Conservation (phyloP, 345 rosid genomes). For the Camelina laxa region DNA sequence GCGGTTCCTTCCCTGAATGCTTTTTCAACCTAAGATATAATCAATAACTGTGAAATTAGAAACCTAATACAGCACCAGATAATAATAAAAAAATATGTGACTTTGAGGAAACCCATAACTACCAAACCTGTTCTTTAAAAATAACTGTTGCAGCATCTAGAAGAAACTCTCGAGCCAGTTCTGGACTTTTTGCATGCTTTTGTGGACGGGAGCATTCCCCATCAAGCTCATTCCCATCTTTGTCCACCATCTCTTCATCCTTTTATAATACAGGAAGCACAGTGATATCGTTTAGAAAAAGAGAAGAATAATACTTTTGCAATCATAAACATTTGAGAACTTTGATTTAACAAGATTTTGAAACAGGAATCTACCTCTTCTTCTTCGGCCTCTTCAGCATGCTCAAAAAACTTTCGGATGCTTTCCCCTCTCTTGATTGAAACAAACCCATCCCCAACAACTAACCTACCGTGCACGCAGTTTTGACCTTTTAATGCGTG, state of each 20-base stretch:
- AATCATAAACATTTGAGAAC: constrained; percentile 22
- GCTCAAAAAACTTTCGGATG: constrained; percentile 82
- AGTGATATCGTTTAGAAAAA: not conserved
- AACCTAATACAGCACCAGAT: constrained; percentile 1
- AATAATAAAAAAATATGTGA: not conserved
- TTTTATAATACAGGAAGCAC: constrained; percentile 44
- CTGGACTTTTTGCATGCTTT: constrained; percentile 99
- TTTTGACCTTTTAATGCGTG: constrained; percentile 79
- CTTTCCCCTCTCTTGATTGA: constrained; percentile 86
- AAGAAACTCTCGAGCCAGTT: constrained; percentile 99
- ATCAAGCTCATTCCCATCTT: constrained; percentile 93
- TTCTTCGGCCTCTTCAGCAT: constrained; percentile 97
- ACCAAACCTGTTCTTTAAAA: constrained; percentile 90
- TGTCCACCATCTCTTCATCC: constrained; percentile 98
- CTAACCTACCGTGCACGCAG: constrained; percentile 88
- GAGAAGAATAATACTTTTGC: not conserved
- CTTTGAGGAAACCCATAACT: not conserved
- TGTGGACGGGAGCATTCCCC: constrained; percentile 99
- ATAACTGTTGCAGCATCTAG: constrained; percentile 95
- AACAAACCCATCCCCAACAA: constrained; percentile 95
- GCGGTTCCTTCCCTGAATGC: constrained; percentile 99
- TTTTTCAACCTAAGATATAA: constrained; percentile 83
- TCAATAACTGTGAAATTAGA: constrained; percentile 28
- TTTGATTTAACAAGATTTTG: constrained; percentile 7
- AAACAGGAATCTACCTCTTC: constrained; percentile 73